Conservation (phyloP, 1,284 basidiomycete species). For the Porogramme epimiltina region DNA sequence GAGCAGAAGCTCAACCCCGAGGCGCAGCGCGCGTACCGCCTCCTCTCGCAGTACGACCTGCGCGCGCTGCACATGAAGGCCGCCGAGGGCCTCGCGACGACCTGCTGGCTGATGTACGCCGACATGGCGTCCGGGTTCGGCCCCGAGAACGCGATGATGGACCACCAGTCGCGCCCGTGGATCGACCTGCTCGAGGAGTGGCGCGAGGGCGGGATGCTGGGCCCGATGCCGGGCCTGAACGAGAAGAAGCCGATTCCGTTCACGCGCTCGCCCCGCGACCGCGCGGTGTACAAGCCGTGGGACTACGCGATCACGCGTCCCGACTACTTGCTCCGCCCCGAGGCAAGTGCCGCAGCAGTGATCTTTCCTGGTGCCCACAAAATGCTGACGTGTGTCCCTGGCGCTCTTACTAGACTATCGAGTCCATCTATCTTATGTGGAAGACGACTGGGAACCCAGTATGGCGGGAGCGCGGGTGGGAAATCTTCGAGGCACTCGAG, state of each 20-base stretch:
- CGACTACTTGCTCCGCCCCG: constrained; percentile 62
- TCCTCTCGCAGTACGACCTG: constrained; percentile 41
- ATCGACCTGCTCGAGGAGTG: constrained; percentile 54
- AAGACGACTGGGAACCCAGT: constrained; percentile 61
- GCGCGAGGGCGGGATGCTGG: constrained; percentile 42
- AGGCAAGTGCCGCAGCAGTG: constrained; percentile 42
- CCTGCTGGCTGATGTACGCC: constrained; percentile 66
- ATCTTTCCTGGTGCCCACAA: background rate
- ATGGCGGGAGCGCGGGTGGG: constrained; percentile 79
- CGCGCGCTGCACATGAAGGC: constrained; percentile 61
- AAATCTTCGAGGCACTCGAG: constrained; percentile 72
- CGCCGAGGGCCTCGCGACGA: constrained; percentile 66
- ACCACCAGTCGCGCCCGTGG: constrained; percentile 39
- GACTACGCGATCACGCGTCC: constrained; percentile 39
- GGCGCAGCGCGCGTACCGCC: constrained; percentile 22
- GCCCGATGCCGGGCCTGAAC: constrained; percentile 55
- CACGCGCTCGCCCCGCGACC: constrained; percentile 15
- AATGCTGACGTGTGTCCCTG: background rate
- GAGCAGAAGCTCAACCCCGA: constrained; percentile 37
- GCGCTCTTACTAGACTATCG: constrained; percentile 50
- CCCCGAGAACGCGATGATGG: constrained; percentile 56
- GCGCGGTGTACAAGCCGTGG: constrained; percentile 27
- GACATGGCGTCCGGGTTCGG: constrained; percentile 64
- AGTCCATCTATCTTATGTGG: constrained; percentile 72
- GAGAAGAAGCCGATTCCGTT: constrained; percentile 36